These are phyloP conservation scores for Aspergillus brasiliensis DNA, from an alignment of 2,329 filamentous ascomycete genomes.

Conservation along the genomic window DNA sequence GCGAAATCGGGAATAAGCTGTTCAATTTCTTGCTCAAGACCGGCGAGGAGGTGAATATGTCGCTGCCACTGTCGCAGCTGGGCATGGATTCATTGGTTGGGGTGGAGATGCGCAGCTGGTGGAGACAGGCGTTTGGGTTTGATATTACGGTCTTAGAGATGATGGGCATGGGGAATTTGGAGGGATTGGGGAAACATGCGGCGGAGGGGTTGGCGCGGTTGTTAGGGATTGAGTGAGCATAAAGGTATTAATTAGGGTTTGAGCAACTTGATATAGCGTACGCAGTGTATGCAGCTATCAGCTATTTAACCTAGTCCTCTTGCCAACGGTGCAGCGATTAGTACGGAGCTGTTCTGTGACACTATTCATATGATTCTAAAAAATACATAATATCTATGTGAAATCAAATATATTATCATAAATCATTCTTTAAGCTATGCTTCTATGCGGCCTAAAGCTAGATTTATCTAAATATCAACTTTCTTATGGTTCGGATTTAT, in stretches of 20 bases:
- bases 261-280: background rate
- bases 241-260: fast-evolving
- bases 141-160: slow-evolving; percentile 32
- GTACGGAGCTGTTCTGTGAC: background rate
- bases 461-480: too few relatives aligned
- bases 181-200: background rate
- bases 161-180: slow-evolving; percentile 12
- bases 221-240: background rate
- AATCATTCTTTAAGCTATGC: too few relatives aligned
- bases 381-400: too few relatives aligned
- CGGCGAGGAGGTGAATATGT: slow-evolving; percentile 19
- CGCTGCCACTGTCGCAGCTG: slow-evolving; percentile 22
- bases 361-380: too few relatives aligned
- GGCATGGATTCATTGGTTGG: slow-evolving; percentile 34
- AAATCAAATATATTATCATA: too few relatives aligned
- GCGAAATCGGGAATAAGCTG: slow-evolving; percentile 24
- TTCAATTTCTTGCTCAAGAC: slow-evolving; percentile 22
- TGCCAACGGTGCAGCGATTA: background rate
- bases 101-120: slow-evolving; percentile 33
- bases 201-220: background rate
- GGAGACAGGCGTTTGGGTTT: slow-evolving; percentile 19
- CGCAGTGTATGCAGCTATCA: background rate
- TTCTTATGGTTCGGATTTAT: too few relatives aligned
- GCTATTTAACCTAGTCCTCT: background rate
- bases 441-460: too few relatives aligned